These are phyloP conservation scores for Glarea lozoyensis DNA, from an alignment of 495 filamentous ascomycete species.

Conservation along the genomic window DNA sequence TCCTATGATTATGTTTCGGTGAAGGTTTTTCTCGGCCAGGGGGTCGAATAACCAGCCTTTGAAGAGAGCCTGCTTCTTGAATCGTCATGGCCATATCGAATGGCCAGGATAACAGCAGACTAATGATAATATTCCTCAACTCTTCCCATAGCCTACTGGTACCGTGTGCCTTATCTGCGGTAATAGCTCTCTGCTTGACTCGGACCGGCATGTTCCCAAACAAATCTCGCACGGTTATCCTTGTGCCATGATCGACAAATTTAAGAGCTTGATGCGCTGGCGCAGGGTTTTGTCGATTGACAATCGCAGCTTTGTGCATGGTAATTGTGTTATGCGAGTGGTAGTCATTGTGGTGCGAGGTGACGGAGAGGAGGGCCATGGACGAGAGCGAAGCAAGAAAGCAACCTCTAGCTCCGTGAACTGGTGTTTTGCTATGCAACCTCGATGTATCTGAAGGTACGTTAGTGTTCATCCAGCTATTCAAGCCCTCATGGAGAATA, in stretches of 20 bases:
- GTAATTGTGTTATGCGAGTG: slow-evolving; percentile 58
- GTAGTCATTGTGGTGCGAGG: slow-evolving; percentile 61
- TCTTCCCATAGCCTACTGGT: slow-evolving; percentile 53
- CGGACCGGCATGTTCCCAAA: slow-evolving; percentile 96
- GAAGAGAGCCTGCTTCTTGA: slow-evolving; percentile 26
- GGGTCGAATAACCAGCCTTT: slow-evolving; percentile 8
- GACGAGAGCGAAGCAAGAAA: slow-evolving; percentile 74
- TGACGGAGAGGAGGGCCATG: slow-evolving; percentile 68
- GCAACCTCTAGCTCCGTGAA: slow-evolving; percentile 61
- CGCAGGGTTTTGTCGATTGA: slow-evolving; percentile 61
- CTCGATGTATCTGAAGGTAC: slow-evolving; percentile 68
- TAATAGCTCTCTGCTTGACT: slow-evolving; percentile 65
- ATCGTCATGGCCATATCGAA: slow-evolving; percentile 32
- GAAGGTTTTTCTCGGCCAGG: neutral
- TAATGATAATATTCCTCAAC: slow-evolving; percentile 49
- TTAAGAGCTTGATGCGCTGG: slow-evolving; percentile 49
- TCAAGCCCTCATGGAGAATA: slow-evolving; percentile 5
- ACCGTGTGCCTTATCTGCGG: slow-evolving; percentile 29
- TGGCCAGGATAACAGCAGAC: slow-evolving; percentile 60
- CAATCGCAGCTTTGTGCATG: slow-evolving; percentile 60
- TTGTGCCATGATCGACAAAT: slow-evolving; percentile 60
- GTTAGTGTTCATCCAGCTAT: neutral
- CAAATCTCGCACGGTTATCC: slow-evolving; percentile 71
- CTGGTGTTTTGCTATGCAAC: slow-evolving; percentile 30
- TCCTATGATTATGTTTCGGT: neutral